Base-by-base conservation (phyloP, 306 rosid species). In the Carpinus fangiana region DNA sequence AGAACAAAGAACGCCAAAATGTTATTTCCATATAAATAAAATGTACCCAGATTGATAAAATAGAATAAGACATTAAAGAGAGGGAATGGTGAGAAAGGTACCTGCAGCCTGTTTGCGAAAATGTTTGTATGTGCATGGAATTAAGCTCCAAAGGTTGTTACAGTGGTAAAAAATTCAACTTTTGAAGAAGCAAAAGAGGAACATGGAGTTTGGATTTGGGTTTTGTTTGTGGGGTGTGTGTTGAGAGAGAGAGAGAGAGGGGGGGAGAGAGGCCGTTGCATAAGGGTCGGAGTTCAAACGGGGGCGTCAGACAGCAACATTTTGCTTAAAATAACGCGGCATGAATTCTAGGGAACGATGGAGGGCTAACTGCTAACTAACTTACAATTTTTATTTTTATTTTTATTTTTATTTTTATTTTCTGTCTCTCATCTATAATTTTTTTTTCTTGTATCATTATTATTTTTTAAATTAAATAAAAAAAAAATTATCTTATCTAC, bases 281-380 rank as follows among this genome's bases (percentile, higher is more conserved):
- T 83, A 82, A 87, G 76, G 77, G 23, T 85, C 88, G 96, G 90
- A 84, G 87, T 72, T 84, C 79, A 75, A 73, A 84, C 81, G 84
- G 82, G 64, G 47, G 69, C 71, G 78, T 74, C 57, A 80, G 79
- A 78, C 72, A 73, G 55, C 51, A 51, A 65, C 41, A 53, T 54
- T 77, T 79, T 83, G 88, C 81, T 52, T 62, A 82, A 86, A 87
- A 82, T 84, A 87, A 87, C 85, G 82, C 87, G 85, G 81, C 83
- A 82, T 41, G 77, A 79, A 46, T 73, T 43, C 79, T 73, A 80
- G 84, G 79, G 79, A 47, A 78, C 74, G 60, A 59, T 14, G 43
- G 47, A 67, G 81, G 77, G 28, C 56, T 53, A 78, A 78, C 77
- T 73, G 54, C 77, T 41, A 31, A 53, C 86, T 70, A 60, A 78